These are phyloP conservation scores for Hyaloperonospora arabidopsidis DNA, from an alignment of 352 stramenopile genomes.

Conservation along the genomic window DNA sequence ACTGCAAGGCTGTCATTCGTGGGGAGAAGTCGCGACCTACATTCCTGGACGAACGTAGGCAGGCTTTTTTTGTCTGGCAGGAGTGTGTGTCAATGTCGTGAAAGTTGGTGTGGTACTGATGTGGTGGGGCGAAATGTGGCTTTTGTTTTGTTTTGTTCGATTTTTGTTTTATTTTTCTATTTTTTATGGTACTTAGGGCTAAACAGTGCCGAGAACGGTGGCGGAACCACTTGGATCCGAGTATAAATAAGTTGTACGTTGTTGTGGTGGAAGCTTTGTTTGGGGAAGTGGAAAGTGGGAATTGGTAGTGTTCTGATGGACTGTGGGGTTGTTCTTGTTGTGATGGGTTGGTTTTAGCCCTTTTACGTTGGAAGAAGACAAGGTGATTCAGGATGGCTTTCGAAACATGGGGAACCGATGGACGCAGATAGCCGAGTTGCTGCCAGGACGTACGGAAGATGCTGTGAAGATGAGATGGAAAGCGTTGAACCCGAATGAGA, in stretches of 20 bases:
- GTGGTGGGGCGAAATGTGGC: too few relatives aligned
- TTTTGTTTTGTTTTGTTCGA: neutral
- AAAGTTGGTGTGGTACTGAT: neutral
- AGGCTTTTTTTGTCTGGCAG: neutral
- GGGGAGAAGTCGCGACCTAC: constrained; percentile 49
- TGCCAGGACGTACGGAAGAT: constrained; percentile 83
- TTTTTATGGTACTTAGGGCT: constrained; percentile 26
- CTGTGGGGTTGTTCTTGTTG: constrained; percentile 3
- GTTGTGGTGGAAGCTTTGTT: neutral
- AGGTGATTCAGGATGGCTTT: constrained; percentile 88
- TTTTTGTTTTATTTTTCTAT: neutral
- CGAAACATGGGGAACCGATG: constrained; percentile 90
- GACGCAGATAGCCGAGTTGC: constrained; percentile 87
- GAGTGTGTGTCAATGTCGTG: neutral
- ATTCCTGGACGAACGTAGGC: constrained; percentile 58
- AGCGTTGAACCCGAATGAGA: constrained; percentile 52
- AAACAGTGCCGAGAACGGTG: constrained; percentile 96
- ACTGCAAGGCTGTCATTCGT: constrained; percentile 59
- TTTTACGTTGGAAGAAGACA: constrained; percentile 88
- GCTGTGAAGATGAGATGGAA: constrained; percentile 85
- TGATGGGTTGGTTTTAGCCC: constrained; percentile 26
- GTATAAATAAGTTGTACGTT: constrained; percentile 77
- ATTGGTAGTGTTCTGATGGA: neutral
- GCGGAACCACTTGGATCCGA: constrained; percentile 94
- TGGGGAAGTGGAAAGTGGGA: neutral